phyloP scores from a whole-genome alignment of 2,329 filamentous ascomycete species.

The Ceratocystis ficicola region DNA sequence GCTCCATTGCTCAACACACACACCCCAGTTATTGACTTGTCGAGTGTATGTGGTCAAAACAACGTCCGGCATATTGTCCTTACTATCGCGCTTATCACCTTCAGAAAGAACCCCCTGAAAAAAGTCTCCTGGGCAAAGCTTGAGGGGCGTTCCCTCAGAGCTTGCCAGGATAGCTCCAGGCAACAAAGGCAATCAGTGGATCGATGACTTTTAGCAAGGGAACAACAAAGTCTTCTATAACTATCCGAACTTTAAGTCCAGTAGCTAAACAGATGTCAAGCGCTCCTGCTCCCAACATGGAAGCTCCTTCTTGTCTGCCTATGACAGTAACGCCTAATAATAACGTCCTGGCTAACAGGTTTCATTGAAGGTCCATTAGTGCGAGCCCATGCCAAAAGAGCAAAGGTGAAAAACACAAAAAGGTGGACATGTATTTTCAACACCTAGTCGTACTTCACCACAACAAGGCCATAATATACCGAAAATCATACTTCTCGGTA shows the following conservation, averaged over 20 bases:
- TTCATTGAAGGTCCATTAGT: neutral
- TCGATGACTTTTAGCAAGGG: constrained; percentile 1
- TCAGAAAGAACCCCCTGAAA: constrained; percentile 38
- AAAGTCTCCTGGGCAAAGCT: neutral
- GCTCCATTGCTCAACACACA: constrained; percentile 3
- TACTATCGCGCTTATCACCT: constrained; percentile 49
- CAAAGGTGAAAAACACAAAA: neutral
- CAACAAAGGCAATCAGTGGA: constrained; percentile 7
- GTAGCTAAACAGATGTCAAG: neutral
- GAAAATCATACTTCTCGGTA: neutral
- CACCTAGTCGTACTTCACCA: neutral
- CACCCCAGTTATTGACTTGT: neutral
- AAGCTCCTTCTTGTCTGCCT: neutral
- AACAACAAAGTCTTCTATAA: neutral
- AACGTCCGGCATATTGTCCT: constrained; percentile 32
- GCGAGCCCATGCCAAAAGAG: neutral
- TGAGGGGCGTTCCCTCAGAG: neutral
- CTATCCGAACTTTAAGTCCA: neutral
- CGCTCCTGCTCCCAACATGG: neutral
- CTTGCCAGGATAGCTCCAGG: neutral
- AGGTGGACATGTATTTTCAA: neutral
- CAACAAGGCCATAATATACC: neutral
- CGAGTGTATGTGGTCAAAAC: neutral
- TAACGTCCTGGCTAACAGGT: neutral
- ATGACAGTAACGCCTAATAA: too few species aligned